phyloP scores from a whole-genome alignment of 257 asterid species.

The Misopates orontium region DNA sequence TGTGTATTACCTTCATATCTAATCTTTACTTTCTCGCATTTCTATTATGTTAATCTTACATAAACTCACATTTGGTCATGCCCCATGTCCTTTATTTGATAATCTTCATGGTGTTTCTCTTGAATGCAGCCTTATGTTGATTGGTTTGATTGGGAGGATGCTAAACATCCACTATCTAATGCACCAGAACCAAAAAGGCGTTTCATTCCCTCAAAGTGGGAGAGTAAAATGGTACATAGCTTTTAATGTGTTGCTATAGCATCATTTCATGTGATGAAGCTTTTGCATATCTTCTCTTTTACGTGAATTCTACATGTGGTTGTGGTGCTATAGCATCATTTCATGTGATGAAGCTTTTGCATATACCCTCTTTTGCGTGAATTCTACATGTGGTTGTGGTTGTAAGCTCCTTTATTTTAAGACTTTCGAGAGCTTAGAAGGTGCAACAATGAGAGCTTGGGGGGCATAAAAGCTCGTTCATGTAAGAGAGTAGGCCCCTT shows the following conservation, averaged over 20 bases:
- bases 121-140: slow-evolving; percentile 76
- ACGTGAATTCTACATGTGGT: too few species aligned
- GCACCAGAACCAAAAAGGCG: slow-evolving; percentile 99
- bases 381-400: background rate
- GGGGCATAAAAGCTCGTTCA: background rate
- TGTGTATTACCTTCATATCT: slow-evolving; percentile 39
- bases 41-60: background rate
- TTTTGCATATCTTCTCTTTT: slow-evolving; percentile 9
- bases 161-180: slow-evolving; percentile 83
- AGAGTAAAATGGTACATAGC: slow-evolving; percentile 66
- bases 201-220: slow-evolving; percentile 93
- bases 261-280: slow-evolving; percentile 13
- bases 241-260: slow-evolving; percentile 4
- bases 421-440: background rate
- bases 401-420: background rate
- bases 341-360: slow-evolving; percentile 13
- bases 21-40: background rate
- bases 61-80: slow-evolving; percentile 17
- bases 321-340: background rate
- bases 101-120: slow-evolving; percentile 21
- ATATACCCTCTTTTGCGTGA: slow-evolving; percentile 1
- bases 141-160: slow-evolving; percentile 75
- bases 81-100: slow-evolving; percentile 21
- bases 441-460: background rate
- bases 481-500: background rate